Conservation (phyloP, 257 asterid species). For the Solanum dulcamara region DNA sequence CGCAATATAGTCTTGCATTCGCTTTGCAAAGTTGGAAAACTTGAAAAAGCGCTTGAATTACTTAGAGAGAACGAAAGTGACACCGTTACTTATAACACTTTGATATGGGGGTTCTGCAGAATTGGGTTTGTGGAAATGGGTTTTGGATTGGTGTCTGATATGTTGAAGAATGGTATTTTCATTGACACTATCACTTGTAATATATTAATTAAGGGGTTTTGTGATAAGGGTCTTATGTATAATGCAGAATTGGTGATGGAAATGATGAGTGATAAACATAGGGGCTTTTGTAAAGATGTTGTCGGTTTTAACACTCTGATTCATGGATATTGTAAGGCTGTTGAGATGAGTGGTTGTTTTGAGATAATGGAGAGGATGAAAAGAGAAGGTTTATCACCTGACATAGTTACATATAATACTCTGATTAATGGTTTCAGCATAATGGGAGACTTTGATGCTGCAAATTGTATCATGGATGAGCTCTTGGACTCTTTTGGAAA, state of each 20-base stretch:
- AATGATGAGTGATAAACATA: slow-evolving; percentile 26
- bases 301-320: slow-evolving; percentile 64
- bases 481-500: slow-evolving; percentile 16
- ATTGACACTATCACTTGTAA: slow-evolving; percentile 61
- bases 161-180: slow-evolving; percentile 47
- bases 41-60: slow-evolving; percentile 36
- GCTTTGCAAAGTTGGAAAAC: slow-evolving; percentile 50
- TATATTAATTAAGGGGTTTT: slow-evolving; percentile 67
- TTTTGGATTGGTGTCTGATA: slow-evolving; percentile 64
- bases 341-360: slow-evolving; percentile 34
- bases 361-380: slow-evolving; percentile 44
- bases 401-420: slow-evolving; percentile 61
- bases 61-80: slow-evolving; percentile 46
- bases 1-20: slow-evolving; percentile 64
- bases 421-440: slow-evolving; percentile 58
- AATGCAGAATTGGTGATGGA: slow-evolving; percentile 50
- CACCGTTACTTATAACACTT: slow-evolving; percentile 64
- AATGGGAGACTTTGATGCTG: slow-evolving; percentile 65
- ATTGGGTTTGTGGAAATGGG: slow-evolving; percentile 45
- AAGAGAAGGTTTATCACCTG: slow-evolving; percentile 41
- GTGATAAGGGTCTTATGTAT: slow-evolving; percentile 54
- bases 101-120: slow-evolving; percentile 80
- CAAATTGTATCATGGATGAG: slow-evolving; percentile 46
- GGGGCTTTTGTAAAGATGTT: slow-evolving; percentile 33
- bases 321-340: slow-evolving; percentile 50